phyloP scores from a whole-genome alignment of 805 yeast species.

The Cyberlindnera maritima region DNA sequence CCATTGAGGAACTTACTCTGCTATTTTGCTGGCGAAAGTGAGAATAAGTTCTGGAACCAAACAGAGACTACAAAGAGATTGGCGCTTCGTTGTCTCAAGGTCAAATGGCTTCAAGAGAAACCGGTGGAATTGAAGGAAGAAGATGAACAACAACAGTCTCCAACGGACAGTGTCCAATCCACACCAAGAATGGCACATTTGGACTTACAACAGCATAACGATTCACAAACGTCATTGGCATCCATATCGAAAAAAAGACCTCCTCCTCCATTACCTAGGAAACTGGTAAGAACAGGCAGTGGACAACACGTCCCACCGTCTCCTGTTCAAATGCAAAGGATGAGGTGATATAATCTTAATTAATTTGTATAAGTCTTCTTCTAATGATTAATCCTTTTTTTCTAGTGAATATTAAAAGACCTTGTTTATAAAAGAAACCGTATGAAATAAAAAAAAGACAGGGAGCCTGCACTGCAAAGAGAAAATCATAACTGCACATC shows the following conservation, averaged over 20 bases:
- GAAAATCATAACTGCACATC: conserved; percentile 20
- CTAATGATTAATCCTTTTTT: not conserved
- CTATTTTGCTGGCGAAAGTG: conserved; percentile 38
- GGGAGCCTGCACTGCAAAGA: too few relatives aligned
- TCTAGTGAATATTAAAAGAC: too few relatives aligned
- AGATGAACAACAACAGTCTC: not conserved
- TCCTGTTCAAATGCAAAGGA: not conserved
- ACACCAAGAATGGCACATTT: conserved; percentile 2
- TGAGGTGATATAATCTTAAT: not conserved
- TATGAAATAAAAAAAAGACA: too few relatives aligned
- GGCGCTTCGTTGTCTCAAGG: conserved; percentile 31
- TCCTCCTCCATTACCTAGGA: conserved; percentile 36
- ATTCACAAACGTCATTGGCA: conserved; percentile 35
- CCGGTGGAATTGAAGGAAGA: not conserved
- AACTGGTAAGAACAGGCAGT: conserved; percentile 9
- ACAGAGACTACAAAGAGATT: conserved; percentile 39
- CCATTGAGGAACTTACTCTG: conserved; percentile 51
- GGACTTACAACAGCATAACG: conserved; percentile 11
- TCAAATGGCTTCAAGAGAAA: conserved; percentile 29
- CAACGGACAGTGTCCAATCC: conserved; percentile 7
- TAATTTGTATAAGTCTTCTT: too few relatives aligned
- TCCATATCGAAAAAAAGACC: conserved; percentile 33
- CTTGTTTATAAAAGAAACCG: too few relatives aligned
- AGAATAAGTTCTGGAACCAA: conserved; percentile 33
- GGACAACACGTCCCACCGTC: not conserved